Base-by-base conservation (phyloP, 225 moss, liverwort and hornwort genomes). In the Polytrichum formosum region DNA sequence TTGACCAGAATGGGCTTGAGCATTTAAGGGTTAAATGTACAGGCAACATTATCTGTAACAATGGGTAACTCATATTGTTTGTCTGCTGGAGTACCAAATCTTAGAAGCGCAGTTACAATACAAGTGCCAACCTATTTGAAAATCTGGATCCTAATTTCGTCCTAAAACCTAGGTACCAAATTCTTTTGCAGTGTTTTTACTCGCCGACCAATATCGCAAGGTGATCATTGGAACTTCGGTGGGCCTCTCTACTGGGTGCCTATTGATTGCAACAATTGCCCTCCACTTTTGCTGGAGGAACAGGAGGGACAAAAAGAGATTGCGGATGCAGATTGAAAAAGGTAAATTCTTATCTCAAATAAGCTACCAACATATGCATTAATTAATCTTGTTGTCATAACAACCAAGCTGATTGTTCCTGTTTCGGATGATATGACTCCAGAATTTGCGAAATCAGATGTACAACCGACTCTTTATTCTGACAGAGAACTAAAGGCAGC, bases 391-490 rank as follows among this genome's bases (percentile, higher is more conserved):
- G 33, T 33, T 30, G 6, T 30, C 33, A 33, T 7, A 8, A 8
- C 6, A 33, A 33, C 33, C 33, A 33, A 33, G 33, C 33, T 33
- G 33, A 7, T 33, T 7, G 6, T 33, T 8, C 33, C 7, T 8
- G 33, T 33, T 7, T 33, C 33, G 33, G 33, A 33, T 33, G 33
- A 33, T 33, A 8, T 33, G 1, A 33, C 6, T 7, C 8, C 33
- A 85, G 85, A 79, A 31, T 85, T 85, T 25, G 70, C 79, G n/a
- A 78, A 82, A 37, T 74, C 76, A 61, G 76, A 85, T 68, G 85
- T 85, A 46, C 82, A 85, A 71, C 85, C 85, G 54, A 82, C 76
- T 55, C 23, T 85, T 2, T 85, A 74, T 54, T 78, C 85, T 8
- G 67, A 77, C 54, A 72, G 55, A 26, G 82, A 79, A 68, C 56